These are phyloP conservation scores for Curvularia sp. DNA, from an alignment of 2,329 filamentous ascomycete species.

Conservation along the genomic window DNA sequence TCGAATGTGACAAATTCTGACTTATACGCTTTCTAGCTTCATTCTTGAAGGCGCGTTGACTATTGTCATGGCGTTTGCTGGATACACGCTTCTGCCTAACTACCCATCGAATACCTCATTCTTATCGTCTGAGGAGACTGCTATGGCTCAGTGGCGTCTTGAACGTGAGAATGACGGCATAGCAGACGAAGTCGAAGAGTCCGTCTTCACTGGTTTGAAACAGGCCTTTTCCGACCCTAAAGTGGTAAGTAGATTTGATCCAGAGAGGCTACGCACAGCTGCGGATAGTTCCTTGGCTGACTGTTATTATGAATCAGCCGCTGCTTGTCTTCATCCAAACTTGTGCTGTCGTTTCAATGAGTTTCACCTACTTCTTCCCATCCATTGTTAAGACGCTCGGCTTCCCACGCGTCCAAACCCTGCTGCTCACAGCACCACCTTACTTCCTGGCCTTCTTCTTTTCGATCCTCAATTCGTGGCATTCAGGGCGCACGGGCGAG, in stretches of 20 bases:
- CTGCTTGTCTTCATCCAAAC: constrained; percentile 60
- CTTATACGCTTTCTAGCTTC: constrained; percentile 15
- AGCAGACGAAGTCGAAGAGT: constrained; percentile 25
- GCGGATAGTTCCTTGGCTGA: neutral
- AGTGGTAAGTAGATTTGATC: constrained; percentile 35
- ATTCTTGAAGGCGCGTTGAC: constrained; percentile 33
- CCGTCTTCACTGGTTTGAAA: constrained; percentile 52
- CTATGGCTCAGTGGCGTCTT: constrained; percentile 31
- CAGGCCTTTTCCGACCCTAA: constrained; percentile 59
- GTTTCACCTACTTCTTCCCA: constrained; percentile 70
- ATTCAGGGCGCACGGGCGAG: constrained; percentile 62
- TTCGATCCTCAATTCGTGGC: constrained; percentile 63
- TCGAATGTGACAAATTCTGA: neutral
- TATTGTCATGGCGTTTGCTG: constrained; percentile 32
- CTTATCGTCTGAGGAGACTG: constrained; percentile 43
- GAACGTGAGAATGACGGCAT: constrained; percentile 30
- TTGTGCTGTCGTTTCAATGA: constrained; percentile 52
- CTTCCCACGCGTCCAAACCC: constrained; percentile 60
- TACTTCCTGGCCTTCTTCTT: constrained; percentile 66
- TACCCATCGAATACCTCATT: constrained; percentile 59
- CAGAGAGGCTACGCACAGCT: neutral
- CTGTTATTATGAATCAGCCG: neutral
- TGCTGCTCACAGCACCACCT: constrained; percentile 65
- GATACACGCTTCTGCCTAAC: constrained; percentile 58
- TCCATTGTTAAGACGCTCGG: constrained; percentile 67